A percentile compares a stretch with the other conserved stretches of the same genome.
These are phyloP conservation scores for Pseudozyma hubeiensis DNA, from an alignment of 1,284 basidiomycete genomes.

Conservation along the genomic window DNA sequence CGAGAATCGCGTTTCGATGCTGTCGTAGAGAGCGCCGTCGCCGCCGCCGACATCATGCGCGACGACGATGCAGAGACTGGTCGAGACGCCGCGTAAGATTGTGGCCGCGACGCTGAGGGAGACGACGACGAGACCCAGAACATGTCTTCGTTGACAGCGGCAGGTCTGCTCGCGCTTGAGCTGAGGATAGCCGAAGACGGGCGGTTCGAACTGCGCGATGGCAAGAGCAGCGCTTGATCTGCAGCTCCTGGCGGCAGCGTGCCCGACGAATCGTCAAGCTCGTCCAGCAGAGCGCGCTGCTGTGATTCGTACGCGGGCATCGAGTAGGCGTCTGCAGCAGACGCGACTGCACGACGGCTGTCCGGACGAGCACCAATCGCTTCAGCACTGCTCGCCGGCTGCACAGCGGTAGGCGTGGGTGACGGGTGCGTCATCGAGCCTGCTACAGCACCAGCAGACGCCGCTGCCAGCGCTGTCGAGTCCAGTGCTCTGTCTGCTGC, in stretches of 20 bases:
- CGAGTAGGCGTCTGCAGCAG: conserved; percentile 35
- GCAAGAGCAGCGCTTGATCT: conserved; percentile 36
- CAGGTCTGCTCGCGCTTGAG: conserved; percentile 18
- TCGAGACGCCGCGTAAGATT: conserved; percentile 20
- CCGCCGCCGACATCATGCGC: conserved; percentile 18
- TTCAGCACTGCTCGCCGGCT: conserved; percentile 3
- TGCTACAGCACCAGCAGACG: neutral
- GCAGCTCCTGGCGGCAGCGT: conserved; percentile 41
- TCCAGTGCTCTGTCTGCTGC: conserved; percentile 31
- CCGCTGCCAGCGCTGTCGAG: conserved; percentile 45
- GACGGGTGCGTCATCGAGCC: conserved; percentile 8
- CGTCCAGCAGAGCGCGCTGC: conserved; percentile 4
- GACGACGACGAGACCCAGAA: conserved; percentile 46
- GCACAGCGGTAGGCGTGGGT: conserved; percentile 16
- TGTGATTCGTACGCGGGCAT: conserved; percentile 9
- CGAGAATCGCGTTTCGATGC: conserved; percentile 24
- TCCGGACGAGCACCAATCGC: neutral
- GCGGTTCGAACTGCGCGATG: conserved; percentile 14
- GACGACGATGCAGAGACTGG: conserved; percentile 19
- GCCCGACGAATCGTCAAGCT: conserved; percentile 32
- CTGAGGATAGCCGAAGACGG: conserved; percentile 1
- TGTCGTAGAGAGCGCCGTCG: conserved; percentile 12
- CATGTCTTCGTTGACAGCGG: conserved; percentile 33
- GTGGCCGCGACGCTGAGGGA: conserved; percentile 32
- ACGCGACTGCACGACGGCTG: conserved; percentile 12